phyloP scores from a whole-genome alignment of 768 basidiomycete genomes.

The Boletus rubroflammeus region DNA sequence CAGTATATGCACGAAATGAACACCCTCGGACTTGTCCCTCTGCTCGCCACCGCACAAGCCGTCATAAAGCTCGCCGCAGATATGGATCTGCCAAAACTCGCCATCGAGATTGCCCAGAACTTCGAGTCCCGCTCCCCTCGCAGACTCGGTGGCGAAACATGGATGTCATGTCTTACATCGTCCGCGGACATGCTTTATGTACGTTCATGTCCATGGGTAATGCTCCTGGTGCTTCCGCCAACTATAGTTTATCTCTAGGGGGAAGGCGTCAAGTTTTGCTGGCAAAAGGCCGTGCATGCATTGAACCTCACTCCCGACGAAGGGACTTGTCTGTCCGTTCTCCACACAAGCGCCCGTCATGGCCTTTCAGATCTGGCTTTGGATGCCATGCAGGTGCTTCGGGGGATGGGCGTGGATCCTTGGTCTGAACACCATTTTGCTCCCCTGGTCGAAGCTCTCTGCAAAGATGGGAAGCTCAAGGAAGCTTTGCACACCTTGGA shows the following conservation, averaged over 20 bases:
- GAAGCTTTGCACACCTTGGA: conserved; percentile 60
- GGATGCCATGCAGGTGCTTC: conserved; percentile 58
- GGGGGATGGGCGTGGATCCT: conserved; percentile 43
- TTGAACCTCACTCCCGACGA: conserved; percentile 63
- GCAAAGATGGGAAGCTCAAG: conserved; percentile 50
- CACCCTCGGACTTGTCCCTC: conserved; percentile 45
- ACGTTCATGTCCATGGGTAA: conserved; percentile 29
- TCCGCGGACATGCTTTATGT: conserved; percentile 70
- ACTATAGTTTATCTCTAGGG: conserved; percentile 38
- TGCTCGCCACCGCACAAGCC: conserved; percentile 44
- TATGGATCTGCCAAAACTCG: conserved; percentile 57
- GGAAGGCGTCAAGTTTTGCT: conserved; percentile 61
- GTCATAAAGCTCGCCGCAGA: conserved; percentile 54
- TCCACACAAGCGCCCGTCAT: conserved; percentile 69
- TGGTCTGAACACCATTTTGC: conserved; percentile 71
- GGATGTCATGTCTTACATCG: conserved; percentile 64
- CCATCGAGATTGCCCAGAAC: conserved; percentile 62
- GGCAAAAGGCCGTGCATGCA: conserved; percentile 55
- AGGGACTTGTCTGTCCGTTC: conserved; percentile 64
- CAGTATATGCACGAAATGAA: conserved; percentile 61
- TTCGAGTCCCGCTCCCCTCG: conserved; percentile 57
- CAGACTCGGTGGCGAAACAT: conserved; percentile 49
- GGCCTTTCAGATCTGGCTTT: conserved; percentile 69
- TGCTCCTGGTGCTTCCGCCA: not conserved
- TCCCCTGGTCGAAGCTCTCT: conserved; percentile 72